phyloP scores from a whole-genome alignment of 2,329 filamentous ascomycete genomes.

The Sporothrix brunneoviolacea region DNA sequence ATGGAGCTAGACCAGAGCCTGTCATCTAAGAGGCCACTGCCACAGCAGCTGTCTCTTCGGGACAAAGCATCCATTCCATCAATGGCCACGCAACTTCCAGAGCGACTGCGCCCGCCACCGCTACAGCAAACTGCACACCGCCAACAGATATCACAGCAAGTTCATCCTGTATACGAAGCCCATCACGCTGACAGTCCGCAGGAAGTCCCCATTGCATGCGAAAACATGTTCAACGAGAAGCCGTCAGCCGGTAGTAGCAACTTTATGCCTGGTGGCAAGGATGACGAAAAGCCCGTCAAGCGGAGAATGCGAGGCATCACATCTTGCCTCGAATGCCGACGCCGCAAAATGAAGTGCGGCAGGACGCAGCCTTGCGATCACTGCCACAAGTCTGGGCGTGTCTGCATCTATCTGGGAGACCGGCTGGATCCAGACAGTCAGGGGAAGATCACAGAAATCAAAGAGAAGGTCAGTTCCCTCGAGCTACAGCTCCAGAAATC shows the following conservation, averaged over 20 bases:
- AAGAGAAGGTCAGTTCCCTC: constrained; percentile 68
- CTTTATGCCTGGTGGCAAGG: background rate
- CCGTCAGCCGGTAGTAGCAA: background rate
- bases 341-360: constrained; percentile 73
- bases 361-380: constrained; percentile 66
- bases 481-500: constrained; percentile 65
- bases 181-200: constrained; percentile 8
- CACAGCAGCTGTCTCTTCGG: background rate
- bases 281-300: constrained; percentile 38
- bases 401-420: constrained; percentile 58
- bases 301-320: constrained; percentile 60
- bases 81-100: background rate
- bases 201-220: constrained; percentile 12
- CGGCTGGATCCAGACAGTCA: constrained; percentile 64
- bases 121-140: background rate
- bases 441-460: constrained; percentile 66
- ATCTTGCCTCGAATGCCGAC: constrained; percentile 64
- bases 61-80: background rate
- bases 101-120: background rate
- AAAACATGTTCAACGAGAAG: constrained; percentile 13
- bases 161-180: background rate
- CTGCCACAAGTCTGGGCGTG: constrained; percentile 48
- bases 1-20: background rate
- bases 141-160: background rate
- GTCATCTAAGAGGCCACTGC: background rate